Percentiles rank a stretch among this genome's conserved stretches.
These are phyloP conservation scores for Candida broadrunensis DNA, from an alignment of 805 yeast genomes.

Conservation along the genomic window DNA sequence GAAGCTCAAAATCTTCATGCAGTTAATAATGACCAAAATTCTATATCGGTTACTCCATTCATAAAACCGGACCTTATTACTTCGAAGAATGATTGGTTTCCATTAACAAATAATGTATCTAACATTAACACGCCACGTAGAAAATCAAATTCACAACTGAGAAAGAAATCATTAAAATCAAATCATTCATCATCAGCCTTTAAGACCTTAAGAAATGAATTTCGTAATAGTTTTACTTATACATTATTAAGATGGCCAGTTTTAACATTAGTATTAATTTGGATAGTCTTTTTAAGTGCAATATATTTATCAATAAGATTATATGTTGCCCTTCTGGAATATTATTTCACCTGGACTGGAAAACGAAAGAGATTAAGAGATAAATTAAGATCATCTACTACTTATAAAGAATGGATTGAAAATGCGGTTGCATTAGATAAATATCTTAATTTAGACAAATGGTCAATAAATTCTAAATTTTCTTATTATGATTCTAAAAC, in stretches of 20 bases:
- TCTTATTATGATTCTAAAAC: constrained; percentile 69
- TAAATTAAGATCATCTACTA: constrained; percentile 45
- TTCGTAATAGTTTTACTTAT: constrained; percentile 31
- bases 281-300: constrained; percentile 51
- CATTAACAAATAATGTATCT: constrained; percentile 4
- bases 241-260: constrained; percentile 64
- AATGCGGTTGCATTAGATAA: constrained; percentile 59
- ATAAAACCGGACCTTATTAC: constrained; percentile 16
- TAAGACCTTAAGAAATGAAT: constrained; percentile 27
- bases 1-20: not conserved
- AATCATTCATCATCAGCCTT: constrained; percentile 2
- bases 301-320: constrained; percentile 53
- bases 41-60: not conserved
- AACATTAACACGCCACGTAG: not conserved
- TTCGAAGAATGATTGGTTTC: constrained; percentile 28
- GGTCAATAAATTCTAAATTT: constrained; percentile 61
- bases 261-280: constrained; percentile 46
- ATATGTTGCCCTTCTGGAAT: constrained; percentile 63
- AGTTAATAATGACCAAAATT: not conserved
- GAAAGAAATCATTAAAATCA: constrained; percentile 2
- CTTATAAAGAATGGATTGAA: constrained; percentile 60
- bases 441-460: constrained; percentile 54
- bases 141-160: not conserved
- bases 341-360: constrained; percentile 59
- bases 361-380: constrained; percentile 47